Evolutionary conservation across 192 early-diverging fungal species (phyloP).

Genomic region (Coemansia sp.): DNA sequence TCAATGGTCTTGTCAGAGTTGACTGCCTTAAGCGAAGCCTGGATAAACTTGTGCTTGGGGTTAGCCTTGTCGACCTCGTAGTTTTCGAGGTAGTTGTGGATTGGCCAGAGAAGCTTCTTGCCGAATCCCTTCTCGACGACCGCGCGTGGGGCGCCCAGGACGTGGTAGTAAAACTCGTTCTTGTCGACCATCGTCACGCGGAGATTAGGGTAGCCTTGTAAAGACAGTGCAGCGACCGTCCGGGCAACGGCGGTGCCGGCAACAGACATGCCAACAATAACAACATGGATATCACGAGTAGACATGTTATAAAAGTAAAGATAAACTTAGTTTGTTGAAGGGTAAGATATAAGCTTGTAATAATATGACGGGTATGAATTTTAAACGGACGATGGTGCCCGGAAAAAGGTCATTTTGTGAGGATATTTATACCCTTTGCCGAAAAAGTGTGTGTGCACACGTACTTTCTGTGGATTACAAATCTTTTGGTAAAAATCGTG

Average conservation of each 20-base stretch:
- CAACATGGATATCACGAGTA: constrained; percentile 45
- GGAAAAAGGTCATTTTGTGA: no score
- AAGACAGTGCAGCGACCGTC: constrained; percentile 21
- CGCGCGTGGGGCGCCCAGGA: constrained; percentile 53
- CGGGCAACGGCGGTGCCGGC: constrained; percentile 52
- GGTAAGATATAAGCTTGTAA: no score
- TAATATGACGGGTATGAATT: no score
- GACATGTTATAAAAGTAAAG: constrained; percentile 3
- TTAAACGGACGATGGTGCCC: no score
- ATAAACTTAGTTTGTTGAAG: no score
- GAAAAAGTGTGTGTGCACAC: no score
- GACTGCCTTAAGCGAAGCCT: constrained; percentile 48
- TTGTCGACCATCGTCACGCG: constrained; percentile 55
- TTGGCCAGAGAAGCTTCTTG: constrained; percentile 51
- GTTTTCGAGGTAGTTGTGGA: constrained; percentile 32
- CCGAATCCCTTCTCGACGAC: constrained; percentile 52
- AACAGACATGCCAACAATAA: constrained; percentile 54
- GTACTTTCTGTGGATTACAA: no score
- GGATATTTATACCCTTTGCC: no score
- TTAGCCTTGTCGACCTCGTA: constrained; percentile 14
- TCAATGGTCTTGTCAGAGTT: constrained; percentile 30
- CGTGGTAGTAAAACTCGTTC: constrained; percentile 52
- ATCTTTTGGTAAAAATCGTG: no score
- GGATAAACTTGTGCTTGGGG: constrained; percentile 51
- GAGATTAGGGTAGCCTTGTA: constrained; percentile 36